Percentiles rank a stretch among this genome's conserved stretches.
Evolutionary conservation across 495 filamentous ascomycete genomes (phyloP).

Genomic region (Xylaria castorea): DNA sequence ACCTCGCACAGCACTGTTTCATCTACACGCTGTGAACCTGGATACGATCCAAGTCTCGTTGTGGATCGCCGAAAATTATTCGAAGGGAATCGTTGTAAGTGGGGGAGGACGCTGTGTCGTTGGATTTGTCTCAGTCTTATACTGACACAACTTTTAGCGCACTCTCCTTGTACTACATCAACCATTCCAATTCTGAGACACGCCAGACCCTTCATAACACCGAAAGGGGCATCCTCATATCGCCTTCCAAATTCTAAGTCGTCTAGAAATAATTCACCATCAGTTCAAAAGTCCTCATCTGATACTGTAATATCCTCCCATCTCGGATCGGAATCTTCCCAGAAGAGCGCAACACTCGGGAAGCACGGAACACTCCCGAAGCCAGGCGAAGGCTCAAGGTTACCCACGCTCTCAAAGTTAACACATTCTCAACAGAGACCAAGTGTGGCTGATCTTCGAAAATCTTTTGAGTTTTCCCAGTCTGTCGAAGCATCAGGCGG

Average conservation of each 20-base stretch:
- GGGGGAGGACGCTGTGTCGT: neutral
- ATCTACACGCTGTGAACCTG: conserved; percentile 23
- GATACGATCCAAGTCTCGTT: conserved; percentile 39
- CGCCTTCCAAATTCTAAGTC: conserved; percentile 19
- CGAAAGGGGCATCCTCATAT: conserved; percentile 7
- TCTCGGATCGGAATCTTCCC: neutral
- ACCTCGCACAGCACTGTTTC: conserved; percentile 25
- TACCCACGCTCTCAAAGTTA: neutral
- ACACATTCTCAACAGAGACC: conserved; percentile 28
- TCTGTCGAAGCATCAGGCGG: neutral
- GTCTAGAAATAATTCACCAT: conserved; percentile 24
- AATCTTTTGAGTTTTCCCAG: conserved; percentile 41
- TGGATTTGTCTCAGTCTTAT: conserved; percentile 11
- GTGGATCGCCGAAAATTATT: conserved; percentile 46
- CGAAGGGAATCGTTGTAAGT: conserved; percentile 40
- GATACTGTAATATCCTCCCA: conserved; percentile 18
- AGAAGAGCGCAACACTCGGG: neutral
- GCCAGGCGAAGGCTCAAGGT: neutral
- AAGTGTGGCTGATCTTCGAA: conserved; percentile 47
- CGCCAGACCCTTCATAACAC: conserved; percentile 6
- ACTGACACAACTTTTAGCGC: conserved; percentile 29
- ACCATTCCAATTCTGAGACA: conserved; percentile 8
- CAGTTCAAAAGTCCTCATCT: conserved; percentile 27
- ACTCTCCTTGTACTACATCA: conserved; percentile 27
- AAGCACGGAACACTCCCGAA: neutral